These are phyloP conservation scores for Penicillium samsonianum DNA, from an alignment of 495 filamentous ascomycete genomes.

Conservation along the genomic window DNA sequence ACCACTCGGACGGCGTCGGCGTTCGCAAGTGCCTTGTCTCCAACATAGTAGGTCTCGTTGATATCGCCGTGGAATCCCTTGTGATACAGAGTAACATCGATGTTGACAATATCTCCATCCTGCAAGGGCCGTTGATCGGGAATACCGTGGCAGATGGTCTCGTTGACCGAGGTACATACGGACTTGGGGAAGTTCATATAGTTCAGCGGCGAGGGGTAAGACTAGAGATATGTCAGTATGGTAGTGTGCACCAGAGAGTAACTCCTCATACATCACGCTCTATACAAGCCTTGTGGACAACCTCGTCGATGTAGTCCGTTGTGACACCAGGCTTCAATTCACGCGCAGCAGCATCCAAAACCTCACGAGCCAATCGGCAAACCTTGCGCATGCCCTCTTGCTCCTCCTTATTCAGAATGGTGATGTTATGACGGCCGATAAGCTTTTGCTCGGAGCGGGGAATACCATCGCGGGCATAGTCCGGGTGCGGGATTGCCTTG, in stretches of 20 bases:
- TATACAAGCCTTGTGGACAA: conserved; percentile 93
- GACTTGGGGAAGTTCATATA: conserved; percentile 98
- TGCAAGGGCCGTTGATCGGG: conserved; percentile 75
- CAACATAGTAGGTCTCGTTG: conserved; percentile 92
- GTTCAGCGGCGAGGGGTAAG: conserved; percentile 95
- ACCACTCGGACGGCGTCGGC: conserved; percentile 82
- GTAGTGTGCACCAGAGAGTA: conserved; percentile 1
- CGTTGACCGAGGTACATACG: conserved; percentile 92
- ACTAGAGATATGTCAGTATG: conserved; percentile 53
- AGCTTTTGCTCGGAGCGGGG: conserved; percentile 78
- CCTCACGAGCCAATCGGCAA: conserved; percentile 84
- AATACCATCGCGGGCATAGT: conserved; percentile 81
- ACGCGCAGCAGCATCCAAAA: conserved; percentile 85
- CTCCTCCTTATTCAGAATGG: conserved; percentile 73
- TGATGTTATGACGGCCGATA: conserved; percentile 71
- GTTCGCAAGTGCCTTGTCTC: conserved; percentile 71
- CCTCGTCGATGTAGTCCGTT: conserved; percentile 93
- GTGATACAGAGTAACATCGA: conserved; percentile 87
- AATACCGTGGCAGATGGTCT: conserved; percentile 95
- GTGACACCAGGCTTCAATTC: conserved; percentile 85
- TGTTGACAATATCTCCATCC: conserved; percentile 87
- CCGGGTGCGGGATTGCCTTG: conserved; percentile 77
- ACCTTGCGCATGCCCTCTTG: conserved; percentile 92
- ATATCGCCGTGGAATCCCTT: conserved; percentile 85
- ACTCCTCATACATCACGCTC: conserved; percentile 76